Evolutionary conservation across 176 grass and related monocot species (phyloP), one percentile per base, ranked within the genome.

Genomic region (Echinochloa phyllopogon): DNA sequence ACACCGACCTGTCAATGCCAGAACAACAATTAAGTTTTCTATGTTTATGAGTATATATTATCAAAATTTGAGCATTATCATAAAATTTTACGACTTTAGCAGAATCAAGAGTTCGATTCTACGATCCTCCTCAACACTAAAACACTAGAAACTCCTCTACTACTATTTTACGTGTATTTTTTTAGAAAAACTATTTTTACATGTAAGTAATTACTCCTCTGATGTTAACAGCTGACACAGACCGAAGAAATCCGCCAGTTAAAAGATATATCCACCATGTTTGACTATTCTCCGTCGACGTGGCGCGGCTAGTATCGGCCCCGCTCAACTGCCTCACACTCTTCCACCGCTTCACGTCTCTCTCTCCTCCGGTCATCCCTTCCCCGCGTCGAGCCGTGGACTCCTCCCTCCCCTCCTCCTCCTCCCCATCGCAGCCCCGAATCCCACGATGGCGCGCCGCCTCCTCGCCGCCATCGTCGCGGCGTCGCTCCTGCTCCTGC

Each of bases 391-490:
- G n/a, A 24, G n/a, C 29, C 29, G 29, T 33, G 29, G 42, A 44
- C 42, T 44, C 42, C 42, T 44, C n/a, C n/a, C 17, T 3, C n/a
- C 25, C 0, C 10, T 29, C 76, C 53, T 16, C 5, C 49, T 21
- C 64, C 23, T 8, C 44, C 70, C 42, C 18, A 4, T 27, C 41
- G 4, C 56, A 6, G 18, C 57, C 10, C 4, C 71, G 29, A 33
- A 33, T 33, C 29, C 29, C 29, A 1, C 29, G 65, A 89, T 89
- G 87, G 82, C 80, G 39, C 42, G 58, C 72, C 16, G 5, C 65
- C 88, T 78, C 65, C 86, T 47, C 45, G 81, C 61, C 23, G 40
- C 24, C 33, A 9, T 92, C 82, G n/a, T 85, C 69, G 55, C 73
- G 6, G 64, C 47, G 9, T 81, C 82, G 36, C 38, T 77, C 18